These are phyloP conservation scores for Fusarium sp. DNA, from an alignment of 2,329 filamentous ascomycete species.

Conservation along the genomic window DNA sequence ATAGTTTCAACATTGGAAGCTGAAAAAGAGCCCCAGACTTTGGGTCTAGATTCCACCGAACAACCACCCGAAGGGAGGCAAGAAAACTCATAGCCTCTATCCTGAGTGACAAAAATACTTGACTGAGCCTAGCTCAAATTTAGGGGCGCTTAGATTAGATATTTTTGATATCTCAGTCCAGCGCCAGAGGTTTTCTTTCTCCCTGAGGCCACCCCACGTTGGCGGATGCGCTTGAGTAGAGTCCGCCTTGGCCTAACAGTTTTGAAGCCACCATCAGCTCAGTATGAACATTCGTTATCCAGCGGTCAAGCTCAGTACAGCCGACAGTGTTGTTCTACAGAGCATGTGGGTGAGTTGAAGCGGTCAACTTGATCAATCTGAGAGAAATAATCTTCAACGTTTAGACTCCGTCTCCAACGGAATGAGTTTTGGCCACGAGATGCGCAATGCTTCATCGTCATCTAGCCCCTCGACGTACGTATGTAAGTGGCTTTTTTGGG, in stretches of 20 bases:
- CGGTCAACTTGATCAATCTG: background rate
- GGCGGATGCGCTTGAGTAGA: constrained; percentile 18
- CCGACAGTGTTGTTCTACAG: background rate
- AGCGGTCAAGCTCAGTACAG: constrained; percentile 3
- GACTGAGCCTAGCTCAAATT: fast-evolving
- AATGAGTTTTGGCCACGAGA: background rate
- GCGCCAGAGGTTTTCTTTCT: background rate
- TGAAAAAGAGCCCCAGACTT: constrained; percentile 3
- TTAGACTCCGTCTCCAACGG: background rate
- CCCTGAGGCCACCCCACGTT: constrained; percentile 9
- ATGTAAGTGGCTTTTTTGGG: constrained; percentile 28
- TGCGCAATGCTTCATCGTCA: constrained; percentile 34
- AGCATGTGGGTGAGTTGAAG: background rate
- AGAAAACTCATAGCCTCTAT: background rate
- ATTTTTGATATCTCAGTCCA: background rate
- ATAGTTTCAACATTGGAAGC: background rate
- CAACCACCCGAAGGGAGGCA: background rate
- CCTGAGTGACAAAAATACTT: fast-evolving
- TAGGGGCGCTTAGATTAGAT: fast-evolving
- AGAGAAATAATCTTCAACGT: background rate
- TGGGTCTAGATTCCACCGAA: constrained; percentile 25
- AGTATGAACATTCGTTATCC: constrained; percentile 10
- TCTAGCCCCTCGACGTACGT: constrained; percentile 17
- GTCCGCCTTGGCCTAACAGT: constrained; percentile 22
- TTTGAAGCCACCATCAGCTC: constrained; percentile 23